Conservation (phyloP, 1,284 basidiomycete species). For the Leccinum colubrinum region DNA sequence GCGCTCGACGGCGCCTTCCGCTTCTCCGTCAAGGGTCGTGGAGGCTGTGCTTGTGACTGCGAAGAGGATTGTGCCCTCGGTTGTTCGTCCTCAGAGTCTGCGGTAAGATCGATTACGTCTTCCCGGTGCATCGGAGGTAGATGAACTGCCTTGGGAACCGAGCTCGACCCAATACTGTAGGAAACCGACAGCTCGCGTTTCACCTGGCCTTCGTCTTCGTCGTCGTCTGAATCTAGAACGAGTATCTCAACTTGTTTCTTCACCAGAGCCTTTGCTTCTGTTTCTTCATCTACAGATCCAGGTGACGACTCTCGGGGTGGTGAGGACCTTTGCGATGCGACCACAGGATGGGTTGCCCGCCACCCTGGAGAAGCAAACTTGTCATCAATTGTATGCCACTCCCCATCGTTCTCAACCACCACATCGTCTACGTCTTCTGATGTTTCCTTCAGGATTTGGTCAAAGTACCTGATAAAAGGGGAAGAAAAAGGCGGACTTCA, state of each 20-base stretch:
- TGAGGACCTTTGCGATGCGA: conserved; percentile 26
- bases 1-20: conserved; percentile 54
- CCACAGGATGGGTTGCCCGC: conserved; percentile 52
- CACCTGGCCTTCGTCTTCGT: conserved; percentile 70
- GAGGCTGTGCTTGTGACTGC: conserved; percentile 21
- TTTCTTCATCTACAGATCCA: conserved; percentile 36
- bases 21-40: conserved; percentile 41
- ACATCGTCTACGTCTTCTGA: conserved; percentile 88
- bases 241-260: conserved; percentile 60
- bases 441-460: conserved; percentile 75
- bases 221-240: conserved; percentile 67
- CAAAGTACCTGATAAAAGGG: conserved; percentile 63
- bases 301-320: conserved; percentile 37
- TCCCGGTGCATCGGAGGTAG: conserved; percentile 27
- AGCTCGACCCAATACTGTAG: conserved; percentile 42
- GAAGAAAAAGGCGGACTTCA: not conserved
- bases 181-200: conserved; percentile 71
- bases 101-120: conserved; percentile 76
- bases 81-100: conserved; percentile 72
- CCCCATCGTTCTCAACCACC: conserved; percentile 89
- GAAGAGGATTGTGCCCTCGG: conserved; percentile 35
- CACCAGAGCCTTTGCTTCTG: conserved; percentile 42
- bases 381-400: conserved; percentile 93
- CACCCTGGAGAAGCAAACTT: conserved; percentile 76
- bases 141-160: conserved; percentile 20